Percentiles rank a stretch among this genome's conserved stretches.
These are phyloP conservation scores for Ceratopteris richardii DNA, from an alignment of 75 land plant species.

Conservation along the genomic window DNA sequence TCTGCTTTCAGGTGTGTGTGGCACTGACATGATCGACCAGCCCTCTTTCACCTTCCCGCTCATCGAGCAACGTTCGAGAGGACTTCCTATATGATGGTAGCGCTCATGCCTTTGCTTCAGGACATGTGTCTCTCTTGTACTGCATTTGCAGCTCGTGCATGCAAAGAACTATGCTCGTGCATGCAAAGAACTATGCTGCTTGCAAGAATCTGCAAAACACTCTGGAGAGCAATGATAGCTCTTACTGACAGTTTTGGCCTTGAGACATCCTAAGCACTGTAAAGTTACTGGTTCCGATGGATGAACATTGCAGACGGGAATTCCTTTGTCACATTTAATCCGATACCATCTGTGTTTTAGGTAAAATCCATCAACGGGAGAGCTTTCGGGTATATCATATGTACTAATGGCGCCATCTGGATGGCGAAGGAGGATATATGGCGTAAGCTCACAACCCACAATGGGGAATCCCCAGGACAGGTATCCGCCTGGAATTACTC, in stretches of 20 bases:
- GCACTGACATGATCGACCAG: too few relatives aligned
- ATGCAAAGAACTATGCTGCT: conserved; percentile 31
- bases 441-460: conserved; percentile 35
- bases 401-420: conserved; percentile 18
- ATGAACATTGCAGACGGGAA: conserved; percentile 36
- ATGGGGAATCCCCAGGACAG: conserved; percentile 41
- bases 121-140: too few relatives aligned
- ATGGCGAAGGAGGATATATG: conserved; percentile 33
- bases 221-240: conserved; percentile 36
- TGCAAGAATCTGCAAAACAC: conserved; percentile 40
- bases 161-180: too few relatives aligned
- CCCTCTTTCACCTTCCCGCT: too few relatives aligned
- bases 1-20: too few relatives aligned
- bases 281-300: conserved; percentile 33
- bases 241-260: conserved; percentile 26
- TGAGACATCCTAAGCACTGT: conserved; percentile 34
- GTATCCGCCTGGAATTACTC: too few relatives aligned
- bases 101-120: too few relatives aligned
- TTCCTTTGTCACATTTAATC: conserved; percentile 32
- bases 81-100: too few relatives aligned
- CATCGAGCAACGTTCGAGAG: too few relatives aligned
- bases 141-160: too few relatives aligned
- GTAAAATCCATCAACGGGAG: conserved; percentile 29
- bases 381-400: conserved; percentile 26
- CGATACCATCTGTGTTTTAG: conserved; percentile 16